Conservation (phyloP, 2,329 filamentous ascomycete species). For the Zymoseptoria tritici region DNA sequence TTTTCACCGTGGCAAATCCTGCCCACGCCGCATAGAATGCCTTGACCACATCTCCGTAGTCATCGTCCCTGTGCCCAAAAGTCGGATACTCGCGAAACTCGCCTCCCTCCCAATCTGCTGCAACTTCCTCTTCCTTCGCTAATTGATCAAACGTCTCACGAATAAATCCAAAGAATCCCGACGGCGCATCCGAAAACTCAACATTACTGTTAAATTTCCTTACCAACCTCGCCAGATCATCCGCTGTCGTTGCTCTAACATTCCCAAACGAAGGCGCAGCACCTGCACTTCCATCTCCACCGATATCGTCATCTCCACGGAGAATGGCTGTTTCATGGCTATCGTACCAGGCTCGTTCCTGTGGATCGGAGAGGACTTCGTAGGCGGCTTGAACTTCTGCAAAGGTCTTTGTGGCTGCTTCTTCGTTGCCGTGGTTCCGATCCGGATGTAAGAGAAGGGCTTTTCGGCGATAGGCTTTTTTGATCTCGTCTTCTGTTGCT, state of each 20-base stretch:
- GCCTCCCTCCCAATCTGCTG: constrained; percentile 60
- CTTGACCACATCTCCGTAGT: constrained; percentile 68
- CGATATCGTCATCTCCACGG: constrained; percentile 50
- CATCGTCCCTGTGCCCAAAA: constrained; percentile 71
- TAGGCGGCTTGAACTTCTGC: constrained; percentile 90
- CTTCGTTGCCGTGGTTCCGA: constrained; percentile 79
- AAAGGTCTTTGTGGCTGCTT: constrained; percentile 75
- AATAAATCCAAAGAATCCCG: constrained; percentile 78
- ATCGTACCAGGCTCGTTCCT: constrained; percentile 97
- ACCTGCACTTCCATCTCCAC: constrained; percentile 28
- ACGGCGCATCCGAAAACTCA: constrained; percentile 70
- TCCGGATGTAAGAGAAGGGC: constrained; percentile 93
- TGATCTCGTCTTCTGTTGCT: constrained; percentile 84
- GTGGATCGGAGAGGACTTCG: constrained; percentile 89
- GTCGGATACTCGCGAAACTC: constrained; percentile 63
- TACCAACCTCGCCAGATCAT: constrained; percentile 72
- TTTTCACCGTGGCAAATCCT: constrained; percentile 74
- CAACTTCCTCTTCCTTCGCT: constrained; percentile 69
- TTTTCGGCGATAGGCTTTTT: constrained; percentile 84
- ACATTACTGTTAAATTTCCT: constrained; percentile 71
- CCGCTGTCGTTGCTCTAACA: constrained; percentile 67
- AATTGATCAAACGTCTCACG: constrained; percentile 71
- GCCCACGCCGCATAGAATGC: constrained; percentile 77
- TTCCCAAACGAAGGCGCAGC: constrained; percentile 58
- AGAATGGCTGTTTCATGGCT: constrained; percentile 83